phyloP scores from a whole-genome alignment of 2,329 filamentous ascomycete genomes.

The Uncinocarpus reesii region DNA sequence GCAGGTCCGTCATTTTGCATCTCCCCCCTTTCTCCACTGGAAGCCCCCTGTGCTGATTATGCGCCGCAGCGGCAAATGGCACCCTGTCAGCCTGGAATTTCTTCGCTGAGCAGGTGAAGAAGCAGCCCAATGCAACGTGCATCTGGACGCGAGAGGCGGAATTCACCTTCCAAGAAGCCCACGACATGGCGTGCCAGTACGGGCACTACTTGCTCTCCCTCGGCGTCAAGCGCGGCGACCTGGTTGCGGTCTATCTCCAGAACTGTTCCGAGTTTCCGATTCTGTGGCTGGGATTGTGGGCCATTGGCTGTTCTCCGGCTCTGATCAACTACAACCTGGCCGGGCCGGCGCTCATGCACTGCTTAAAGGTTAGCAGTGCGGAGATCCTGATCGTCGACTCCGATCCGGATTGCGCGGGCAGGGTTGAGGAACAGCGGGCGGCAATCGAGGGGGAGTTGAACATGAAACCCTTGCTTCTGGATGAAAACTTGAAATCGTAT shows the following conservation, averaged over 20 bases:
- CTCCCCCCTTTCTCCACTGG: background rate
- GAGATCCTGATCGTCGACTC: slow-evolving; percentile 51
- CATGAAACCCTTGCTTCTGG: slow-evolving; percentile 48
- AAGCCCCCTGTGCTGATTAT: background rate
- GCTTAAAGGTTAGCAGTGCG: slow-evolving; percentile 48
- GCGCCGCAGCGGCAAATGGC: slow-evolving; percentile 39
- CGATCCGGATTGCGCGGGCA: slow-evolving; percentile 42
- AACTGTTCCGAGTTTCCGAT: slow-evolving; percentile 60
- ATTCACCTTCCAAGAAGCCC: slow-evolving; percentile 50
- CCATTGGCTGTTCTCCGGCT: slow-evolving; percentile 58
- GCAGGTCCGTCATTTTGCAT: slow-evolving; percentile 35
- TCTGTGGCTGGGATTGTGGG: slow-evolving; percentile 54
- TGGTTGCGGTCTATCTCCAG: slow-evolving; percentile 56
- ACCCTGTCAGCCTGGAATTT: slow-evolving; percentile 55
- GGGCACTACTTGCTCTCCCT: slow-evolving; percentile 51
- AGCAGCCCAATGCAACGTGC: slow-evolving; percentile 45
- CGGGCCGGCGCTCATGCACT: slow-evolving; percentile 55
- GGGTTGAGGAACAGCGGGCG: slow-evolving; percentile 45
- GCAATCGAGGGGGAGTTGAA: slow-evolving; percentile 47
- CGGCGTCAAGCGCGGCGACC: slow-evolving; percentile 49
- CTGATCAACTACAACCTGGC: slow-evolving; percentile 62
- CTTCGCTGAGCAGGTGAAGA: slow-evolving; percentile 48
- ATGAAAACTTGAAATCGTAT: slow-evolving; percentile 39
- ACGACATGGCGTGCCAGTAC: slow-evolving; percentile 49
- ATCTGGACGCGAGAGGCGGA: slow-evolving; percentile 57